phyloP scores from a whole-genome alignment of 306 rosid genomes.

The Neltuma alba region DNA sequence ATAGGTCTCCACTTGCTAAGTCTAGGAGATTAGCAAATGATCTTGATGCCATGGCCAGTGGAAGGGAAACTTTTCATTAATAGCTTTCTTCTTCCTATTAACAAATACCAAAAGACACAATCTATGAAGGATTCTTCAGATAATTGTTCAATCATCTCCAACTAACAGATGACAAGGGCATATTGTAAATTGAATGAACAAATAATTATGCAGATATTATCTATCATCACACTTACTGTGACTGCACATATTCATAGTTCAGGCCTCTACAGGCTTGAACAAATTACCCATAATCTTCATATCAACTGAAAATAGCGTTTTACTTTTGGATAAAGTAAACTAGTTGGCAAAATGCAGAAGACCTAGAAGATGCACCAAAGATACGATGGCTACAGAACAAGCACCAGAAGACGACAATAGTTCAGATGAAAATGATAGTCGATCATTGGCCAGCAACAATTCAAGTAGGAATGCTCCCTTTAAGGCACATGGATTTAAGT shows the following conservation, averaged over 20 bases:
- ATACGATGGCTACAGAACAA: background rate
- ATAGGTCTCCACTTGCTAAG: conserved; percentile 60
- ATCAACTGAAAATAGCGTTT: background rate
- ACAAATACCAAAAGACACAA: conserved; percentile 18
- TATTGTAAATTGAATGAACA: background rate
- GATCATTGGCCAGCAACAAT: background rate
- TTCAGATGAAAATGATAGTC: background rate
- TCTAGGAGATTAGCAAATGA: conserved; percentile 61
- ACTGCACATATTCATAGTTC: background rate
- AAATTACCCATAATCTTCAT: background rate
- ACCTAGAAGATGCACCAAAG: background rate
- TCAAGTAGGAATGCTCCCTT: background rate
- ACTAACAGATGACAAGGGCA: conserved; percentile 2
- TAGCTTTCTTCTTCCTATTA: conserved; percentile 35
- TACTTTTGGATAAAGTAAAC: background rate
- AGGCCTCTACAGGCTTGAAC: conserved; percentile 15
- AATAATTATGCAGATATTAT: conserved; percentile 4
- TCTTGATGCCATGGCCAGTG: conserved; percentile 57
- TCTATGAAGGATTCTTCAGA: conserved; percentile 5
- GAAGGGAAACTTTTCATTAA: conserved; percentile 26
- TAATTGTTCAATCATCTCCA: conserved; percentile 6
- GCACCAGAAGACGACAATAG: background rate
- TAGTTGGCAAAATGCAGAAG: background rate
- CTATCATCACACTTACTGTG: background rate
- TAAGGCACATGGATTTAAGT: background rate